A percentile compares a stretch with the other conserved stretches of the same genome.
phyloP scores from a whole-genome alignment of 345 rosid genomes.

The Moringa oleifera region DNA sequence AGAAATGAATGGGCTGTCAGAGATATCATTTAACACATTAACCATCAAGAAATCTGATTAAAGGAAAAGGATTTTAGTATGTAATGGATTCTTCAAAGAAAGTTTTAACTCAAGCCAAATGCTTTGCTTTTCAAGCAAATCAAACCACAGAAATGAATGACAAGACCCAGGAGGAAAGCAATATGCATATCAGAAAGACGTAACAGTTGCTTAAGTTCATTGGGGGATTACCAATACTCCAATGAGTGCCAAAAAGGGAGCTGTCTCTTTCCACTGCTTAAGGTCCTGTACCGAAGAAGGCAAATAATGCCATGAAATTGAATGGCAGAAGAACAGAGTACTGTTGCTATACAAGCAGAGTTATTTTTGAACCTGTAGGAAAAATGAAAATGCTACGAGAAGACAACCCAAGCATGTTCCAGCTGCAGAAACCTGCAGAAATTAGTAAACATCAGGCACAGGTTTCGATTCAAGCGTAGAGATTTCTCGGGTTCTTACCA shows the following conservation, averaged over 20 bases:
- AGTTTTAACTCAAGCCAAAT: too few relatives aligned
- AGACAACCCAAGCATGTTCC: slow-evolving; percentile 82
- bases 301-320: background rate
- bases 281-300: slow-evolving; percentile 35
- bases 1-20: background rate
- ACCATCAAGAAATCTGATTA: too few relatives aligned
- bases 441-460: slow-evolving; percentile 7
- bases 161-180: background rate
- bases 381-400: slow-evolving; percentile 48
- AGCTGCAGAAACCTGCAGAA: slow-evolving; percentile 68
- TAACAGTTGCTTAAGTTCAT: too few relatives aligned
- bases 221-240: slow-evolving; percentile 51
- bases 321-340: background rate
- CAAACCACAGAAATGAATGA: too few relatives aligned
- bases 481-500: slow-evolving; percentile 39
- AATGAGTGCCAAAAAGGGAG: slow-evolving; percentile 44
- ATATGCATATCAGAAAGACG: background rate
- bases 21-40: background rate
- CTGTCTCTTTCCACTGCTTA: slow-evolving; percentile 26
- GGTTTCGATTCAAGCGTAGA: too few relatives aligned
- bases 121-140: too few relatives aligned
- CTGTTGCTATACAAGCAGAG: too few relatives aligned
- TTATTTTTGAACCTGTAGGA: slow-evolving; percentile 38
- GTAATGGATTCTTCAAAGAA: too few relatives aligned
- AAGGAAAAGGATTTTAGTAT: too few relatives aligned